Evolutionary conservation across 2,329 filamentous ascomycete genomes (phyloP).

Genomic region (Stemphylium vesicarium): DNA sequence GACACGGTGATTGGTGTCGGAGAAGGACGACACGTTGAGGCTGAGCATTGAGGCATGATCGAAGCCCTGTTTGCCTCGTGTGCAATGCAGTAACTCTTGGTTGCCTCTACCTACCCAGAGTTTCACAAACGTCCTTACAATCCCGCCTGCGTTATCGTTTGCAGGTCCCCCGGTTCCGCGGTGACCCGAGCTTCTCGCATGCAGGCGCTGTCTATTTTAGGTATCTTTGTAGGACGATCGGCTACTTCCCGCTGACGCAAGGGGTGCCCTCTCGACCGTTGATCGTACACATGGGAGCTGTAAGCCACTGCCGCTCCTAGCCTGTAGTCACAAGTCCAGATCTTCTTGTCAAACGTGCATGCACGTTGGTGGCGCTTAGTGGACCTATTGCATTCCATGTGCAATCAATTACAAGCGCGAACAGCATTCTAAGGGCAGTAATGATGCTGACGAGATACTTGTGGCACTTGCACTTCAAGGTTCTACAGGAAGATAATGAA

Average conservation of each 20-base stretch:
- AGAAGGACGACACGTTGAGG: background rate
- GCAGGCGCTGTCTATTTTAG: slow-evolving; percentile 1
- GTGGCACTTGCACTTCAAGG: no score
- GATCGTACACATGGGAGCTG: slow-evolving; percentile 1
- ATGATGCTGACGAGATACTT: no score
- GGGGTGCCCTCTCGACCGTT: slow-evolving; percentile 7
- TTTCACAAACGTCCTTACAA: slow-evolving; percentile 2
- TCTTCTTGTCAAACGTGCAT: background rate
- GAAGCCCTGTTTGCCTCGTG: background rate
- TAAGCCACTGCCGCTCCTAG: slow-evolving; percentile 2
- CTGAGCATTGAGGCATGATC: background rate
- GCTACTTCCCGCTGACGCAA: slow-evolving; percentile 1
- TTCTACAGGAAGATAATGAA: no score
- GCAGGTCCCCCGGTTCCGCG: background rate
- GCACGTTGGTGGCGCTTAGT: background rate
- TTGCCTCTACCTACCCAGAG: background rate
- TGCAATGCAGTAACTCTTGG: slow-evolving; percentile 1
- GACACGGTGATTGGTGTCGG: background rate
- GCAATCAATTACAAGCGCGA: no score
- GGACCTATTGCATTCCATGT: no score
- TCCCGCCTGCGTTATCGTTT: background rate
- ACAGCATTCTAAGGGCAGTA: no score
- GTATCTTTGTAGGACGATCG: background rate
- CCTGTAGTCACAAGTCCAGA: background rate
- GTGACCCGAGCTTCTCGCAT: background rate